Conservation (phyloP, 2,329 filamentous ascomycete genomes). For the Penicillium sp. region DNA sequence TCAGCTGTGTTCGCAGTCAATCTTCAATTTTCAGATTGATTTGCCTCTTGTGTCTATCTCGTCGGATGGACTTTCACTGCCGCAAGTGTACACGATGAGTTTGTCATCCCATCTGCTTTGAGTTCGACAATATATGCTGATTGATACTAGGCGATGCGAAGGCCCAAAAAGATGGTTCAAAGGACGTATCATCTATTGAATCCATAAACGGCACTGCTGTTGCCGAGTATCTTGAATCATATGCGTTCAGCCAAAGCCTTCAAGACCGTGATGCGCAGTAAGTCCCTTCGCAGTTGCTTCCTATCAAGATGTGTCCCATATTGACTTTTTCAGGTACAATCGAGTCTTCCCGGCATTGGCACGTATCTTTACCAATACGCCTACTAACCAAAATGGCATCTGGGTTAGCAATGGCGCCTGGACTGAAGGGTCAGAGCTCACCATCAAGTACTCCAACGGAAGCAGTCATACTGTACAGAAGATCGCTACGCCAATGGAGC, state of each 20-base stretch:
- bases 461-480: conserved; percentile 17
- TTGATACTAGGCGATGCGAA: conserved; percentile 17
- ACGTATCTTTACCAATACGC: conserved; percentile 21
- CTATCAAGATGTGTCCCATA: not conserved
- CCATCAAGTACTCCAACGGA: conserved; percentile 22
- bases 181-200: conserved; percentile 51
- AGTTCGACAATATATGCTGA: not conserved
- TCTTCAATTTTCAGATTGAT: conserved; percentile 48
- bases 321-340: conserved; percentile 22
- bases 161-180: conserved; percentile 11
- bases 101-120: not conserved
- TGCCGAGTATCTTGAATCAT: conserved; percentile 45
- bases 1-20: conserved; percentile 27
- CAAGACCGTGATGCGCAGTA: conserved; percentile 62
- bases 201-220: conserved; percentile 60
- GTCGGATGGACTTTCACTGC: conserved; percentile 58
- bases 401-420: conserved; percentile 21
- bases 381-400: conserved; percentile 15
- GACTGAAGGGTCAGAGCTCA: conserved; percentile 19
- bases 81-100: conserved; percentile 52
- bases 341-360: conserved; percentile 22
- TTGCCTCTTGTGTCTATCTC: conserved; percentile 61
- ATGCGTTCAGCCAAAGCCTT: conserved; percentile 48
- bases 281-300: not conserved
- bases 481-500: conserved; percentile 18